Percentiles rank a stretch among this genome's conserved stretches.
phyloP scores from a whole-genome alignment of 805 yeast species.

The Jamesozyma jinghongensis region DNA sequence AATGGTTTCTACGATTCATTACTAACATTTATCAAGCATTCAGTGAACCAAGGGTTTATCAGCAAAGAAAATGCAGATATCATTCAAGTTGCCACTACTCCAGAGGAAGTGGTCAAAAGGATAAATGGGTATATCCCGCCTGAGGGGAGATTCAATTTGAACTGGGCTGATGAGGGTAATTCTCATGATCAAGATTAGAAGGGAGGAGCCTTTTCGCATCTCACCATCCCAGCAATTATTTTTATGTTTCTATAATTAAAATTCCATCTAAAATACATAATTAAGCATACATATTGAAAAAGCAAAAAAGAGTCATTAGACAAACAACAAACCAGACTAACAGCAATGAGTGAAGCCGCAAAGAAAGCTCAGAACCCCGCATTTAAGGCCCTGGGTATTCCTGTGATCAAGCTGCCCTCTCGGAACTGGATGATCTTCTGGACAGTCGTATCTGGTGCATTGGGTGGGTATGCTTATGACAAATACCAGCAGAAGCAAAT shows the following conservation, averaged over 20 bases:
- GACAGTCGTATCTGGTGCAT: constrained; percentile 51
- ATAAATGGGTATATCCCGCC: constrained; percentile 57
- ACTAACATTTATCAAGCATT: constrained; percentile 48
- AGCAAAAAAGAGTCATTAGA: too few species aligned
- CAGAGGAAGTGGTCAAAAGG: constrained; percentile 56
- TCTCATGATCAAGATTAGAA: not conserved
- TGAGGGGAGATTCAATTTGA: constrained; percentile 62
- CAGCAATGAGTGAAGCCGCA: constrained; percentile 8
- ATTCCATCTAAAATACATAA: too few species aligned
- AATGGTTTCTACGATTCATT: constrained; percentile 74
- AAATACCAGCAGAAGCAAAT: constrained; percentile 59
- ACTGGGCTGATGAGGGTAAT: constrained; percentile 43
- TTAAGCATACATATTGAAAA: too few species aligned
- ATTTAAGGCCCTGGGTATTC: constrained; percentile 75
- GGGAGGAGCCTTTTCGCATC: too few species aligned
- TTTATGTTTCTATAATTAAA: too few species aligned
- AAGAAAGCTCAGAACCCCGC: constrained; percentile 52
- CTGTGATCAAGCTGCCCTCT: constrained; percentile 68
- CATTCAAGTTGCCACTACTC: constrained; percentile 56
- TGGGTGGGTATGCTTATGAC: constrained; percentile 78
- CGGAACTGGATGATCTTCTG: constrained; percentile 92
- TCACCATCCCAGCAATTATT: too few species aligned
- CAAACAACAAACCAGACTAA: not conserved
- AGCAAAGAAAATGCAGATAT: constrained; percentile 57
- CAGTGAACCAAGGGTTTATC: constrained; percentile 60